Conservation (phyloP, 2,329 filamentous ascomycete genomes). For the Aspergillus pseudotamarii region DNA sequence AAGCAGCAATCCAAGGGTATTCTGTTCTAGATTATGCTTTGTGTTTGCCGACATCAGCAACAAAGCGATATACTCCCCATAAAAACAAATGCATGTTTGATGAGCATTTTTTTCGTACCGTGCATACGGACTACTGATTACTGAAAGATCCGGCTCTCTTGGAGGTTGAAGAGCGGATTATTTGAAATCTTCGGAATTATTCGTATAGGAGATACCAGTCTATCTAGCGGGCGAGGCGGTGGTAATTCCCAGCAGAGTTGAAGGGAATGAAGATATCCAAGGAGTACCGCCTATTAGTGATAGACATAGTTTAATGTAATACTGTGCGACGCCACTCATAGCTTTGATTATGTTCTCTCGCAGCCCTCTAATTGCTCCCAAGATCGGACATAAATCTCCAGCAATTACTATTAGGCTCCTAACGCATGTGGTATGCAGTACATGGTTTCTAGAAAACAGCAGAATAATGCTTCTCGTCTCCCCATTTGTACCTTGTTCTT, state of each 20-base stretch:
- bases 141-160: neutral
- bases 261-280: neutral
- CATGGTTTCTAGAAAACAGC: neutral
- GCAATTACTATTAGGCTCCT: neutral
- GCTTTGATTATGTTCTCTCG: neutral
- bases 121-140: neutral
- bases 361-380: too few species aligned
- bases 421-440: neutral
- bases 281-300: neutral
- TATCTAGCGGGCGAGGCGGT: neutral
- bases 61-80: neutral
- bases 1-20: conserved; percentile 10
- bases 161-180: neutral
- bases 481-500: neutral
- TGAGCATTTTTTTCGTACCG: neutral
- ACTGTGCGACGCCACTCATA: neutral
- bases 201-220: neutral
- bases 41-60: neutral
- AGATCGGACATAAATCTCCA: neutral
- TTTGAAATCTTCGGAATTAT: neutral
- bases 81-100: neutral
- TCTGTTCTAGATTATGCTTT: neutral
- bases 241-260: neutral
- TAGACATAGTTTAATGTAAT: neutral
- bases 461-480: neutral